Evolutionary conservation across 2,329 filamentous ascomycete genomes (phyloP).

Genomic region (Alternaria hordeiaustralica): DNA sequence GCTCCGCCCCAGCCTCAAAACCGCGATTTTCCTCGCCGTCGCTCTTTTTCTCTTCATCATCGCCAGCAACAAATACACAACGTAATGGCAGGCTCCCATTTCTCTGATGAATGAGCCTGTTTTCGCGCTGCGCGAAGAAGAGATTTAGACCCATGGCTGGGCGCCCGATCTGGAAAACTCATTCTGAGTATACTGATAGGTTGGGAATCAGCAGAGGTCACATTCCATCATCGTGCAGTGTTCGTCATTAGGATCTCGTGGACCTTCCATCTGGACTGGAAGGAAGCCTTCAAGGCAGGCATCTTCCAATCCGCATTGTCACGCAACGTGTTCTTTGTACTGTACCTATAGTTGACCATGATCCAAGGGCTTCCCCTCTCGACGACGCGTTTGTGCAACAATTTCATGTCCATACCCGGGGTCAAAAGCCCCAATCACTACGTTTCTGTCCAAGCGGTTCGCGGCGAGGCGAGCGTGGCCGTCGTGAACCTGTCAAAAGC

Average conservation of each 20-base stretch:
- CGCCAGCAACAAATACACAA: constrained; percentile 67
- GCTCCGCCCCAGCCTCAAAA: constrained; percentile 25
- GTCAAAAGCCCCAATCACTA: background rate
- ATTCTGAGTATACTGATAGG: constrained; percentile 67
- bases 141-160: constrained; percentile 69
- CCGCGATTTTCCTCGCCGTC: constrained; percentile 45
- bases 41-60: constrained; percentile 52
- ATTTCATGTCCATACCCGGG: background rate
- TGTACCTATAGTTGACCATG: background rate
- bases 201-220: constrained; percentile 78
- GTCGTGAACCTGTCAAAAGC: background rate
- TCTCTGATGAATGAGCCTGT: constrained; percentile 61
- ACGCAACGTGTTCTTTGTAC: background rate
- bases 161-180: constrained; percentile 72
- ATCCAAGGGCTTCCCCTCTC: background rate
- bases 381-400: background rate
- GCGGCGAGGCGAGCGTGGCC: too few relatives aligned
- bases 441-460: background rate
- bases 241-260: background rate
- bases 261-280: fast-evolving
- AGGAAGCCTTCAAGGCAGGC: background rate
- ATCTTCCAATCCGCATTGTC: background rate
- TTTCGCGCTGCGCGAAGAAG: constrained; percentile 74
- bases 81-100: constrained; percentile 62
- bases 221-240: constrained; percentile 43